Conservation (phyloP, 2,329 filamentous ascomycete species). For the Dendrostoma leiphaemia region DNA sequence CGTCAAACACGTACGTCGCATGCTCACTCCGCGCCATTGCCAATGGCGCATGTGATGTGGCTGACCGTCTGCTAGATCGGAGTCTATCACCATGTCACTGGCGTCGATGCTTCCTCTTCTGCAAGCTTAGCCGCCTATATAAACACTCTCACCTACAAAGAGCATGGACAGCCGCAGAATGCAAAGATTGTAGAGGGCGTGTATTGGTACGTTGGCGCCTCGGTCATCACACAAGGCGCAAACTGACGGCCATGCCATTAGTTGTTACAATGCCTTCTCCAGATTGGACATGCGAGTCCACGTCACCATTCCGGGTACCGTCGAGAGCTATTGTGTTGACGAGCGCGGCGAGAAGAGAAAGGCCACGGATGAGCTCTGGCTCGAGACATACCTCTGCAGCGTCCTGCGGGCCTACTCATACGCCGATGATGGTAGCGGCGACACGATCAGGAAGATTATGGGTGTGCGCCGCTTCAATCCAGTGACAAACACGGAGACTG, state of each 20-base stretch:
- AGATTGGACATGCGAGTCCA: slow-evolving; percentile 97
- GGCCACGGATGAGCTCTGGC: slow-evolving; percentile 90
- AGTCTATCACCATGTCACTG: slow-evolving; percentile 96
- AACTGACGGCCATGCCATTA: slow-evolving; percentile 26
- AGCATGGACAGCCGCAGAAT: slow-evolving; percentile 70
- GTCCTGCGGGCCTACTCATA: slow-evolving; percentile 94
- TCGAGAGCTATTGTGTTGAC: slow-evolving; percentile 97
- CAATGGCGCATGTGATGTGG: background rate
- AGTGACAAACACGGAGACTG: slow-evolving; percentile 95
- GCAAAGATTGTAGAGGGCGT: slow-evolving; percentile 91
- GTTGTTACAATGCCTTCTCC: slow-evolving; percentile 98
- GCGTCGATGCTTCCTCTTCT: slow-evolving; percentile 94
- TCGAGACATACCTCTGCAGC: slow-evolving; percentile 95
- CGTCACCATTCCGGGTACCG: slow-evolving; percentile 92
- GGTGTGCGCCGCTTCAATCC: slow-evolving; percentile 97
- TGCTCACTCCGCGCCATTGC: background rate
- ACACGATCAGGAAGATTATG: slow-evolving; percentile 94
- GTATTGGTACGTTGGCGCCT: slow-evolving; percentile 69
- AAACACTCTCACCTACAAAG: slow-evolving; percentile 92
- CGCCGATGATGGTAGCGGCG: slow-evolving; percentile 90
- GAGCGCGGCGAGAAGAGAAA: slow-evolving; percentile 94
- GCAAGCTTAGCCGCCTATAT: slow-evolving; percentile 97
- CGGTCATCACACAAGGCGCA: background rate
- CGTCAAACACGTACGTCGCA: slow-evolving; percentile 48
- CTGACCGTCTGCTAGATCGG: slow-evolving; percentile 60